phyloP scores from a whole-genome alignment of 2,329 filamentous ascomycete genomes.

The Cylindrodendrum hubeiense region DNA sequence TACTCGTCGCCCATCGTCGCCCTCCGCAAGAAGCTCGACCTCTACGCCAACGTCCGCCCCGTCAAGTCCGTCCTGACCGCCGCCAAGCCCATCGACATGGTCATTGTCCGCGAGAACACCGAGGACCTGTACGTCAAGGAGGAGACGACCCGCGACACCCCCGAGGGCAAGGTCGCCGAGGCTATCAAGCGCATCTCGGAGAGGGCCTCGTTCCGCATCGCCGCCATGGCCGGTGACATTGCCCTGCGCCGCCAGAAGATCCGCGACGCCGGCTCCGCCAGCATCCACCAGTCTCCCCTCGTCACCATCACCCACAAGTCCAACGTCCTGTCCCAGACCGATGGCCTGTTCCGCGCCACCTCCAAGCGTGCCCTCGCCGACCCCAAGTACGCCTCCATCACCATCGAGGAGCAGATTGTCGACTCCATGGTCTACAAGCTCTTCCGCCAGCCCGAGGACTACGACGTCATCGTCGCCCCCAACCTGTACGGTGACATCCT shows the following conservation, averaged over 20 bases:
- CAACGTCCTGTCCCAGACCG: conserved; percentile 96
- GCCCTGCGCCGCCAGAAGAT: conserved; percentile 88
- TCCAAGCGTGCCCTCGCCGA: conserved; percentile 79
- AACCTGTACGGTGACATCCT: conserved; percentile 98
- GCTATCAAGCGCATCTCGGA: conserved; percentile 98
- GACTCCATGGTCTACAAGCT: conserved; percentile 99
- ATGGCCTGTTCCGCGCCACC: conserved; percentile 91
- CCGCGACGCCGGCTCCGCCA: conserved; percentile 68
- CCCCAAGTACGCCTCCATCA: conserved; percentile 71
- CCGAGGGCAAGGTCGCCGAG: conserved; percentile 89
- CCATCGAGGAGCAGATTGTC: conserved; percentile 96
- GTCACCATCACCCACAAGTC: conserved; percentile 99
- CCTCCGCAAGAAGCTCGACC: conserved; percentile 91
- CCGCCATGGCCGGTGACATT: conserved; percentile 94
- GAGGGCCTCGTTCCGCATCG: conserved; percentile 86
- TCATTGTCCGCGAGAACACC: conserved; percentile 98
- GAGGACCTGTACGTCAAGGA: conserved; percentile 99
- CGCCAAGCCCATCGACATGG: conserved; percentile 85
- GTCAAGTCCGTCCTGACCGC: conserved; percentile 85
- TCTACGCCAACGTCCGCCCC: conserved; percentile 97
- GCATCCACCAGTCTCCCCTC: conserved; percentile 76
- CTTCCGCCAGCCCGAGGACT: conserved; percentile 93
- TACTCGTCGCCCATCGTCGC: conserved; percentile 98
- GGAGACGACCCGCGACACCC: conserved; percentile 83
- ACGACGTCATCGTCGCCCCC: conserved; percentile 97